phyloP scores from a whole-genome alignment of 1,284 basidiomycete genomes.

The Meripilus lineatus region DNA sequence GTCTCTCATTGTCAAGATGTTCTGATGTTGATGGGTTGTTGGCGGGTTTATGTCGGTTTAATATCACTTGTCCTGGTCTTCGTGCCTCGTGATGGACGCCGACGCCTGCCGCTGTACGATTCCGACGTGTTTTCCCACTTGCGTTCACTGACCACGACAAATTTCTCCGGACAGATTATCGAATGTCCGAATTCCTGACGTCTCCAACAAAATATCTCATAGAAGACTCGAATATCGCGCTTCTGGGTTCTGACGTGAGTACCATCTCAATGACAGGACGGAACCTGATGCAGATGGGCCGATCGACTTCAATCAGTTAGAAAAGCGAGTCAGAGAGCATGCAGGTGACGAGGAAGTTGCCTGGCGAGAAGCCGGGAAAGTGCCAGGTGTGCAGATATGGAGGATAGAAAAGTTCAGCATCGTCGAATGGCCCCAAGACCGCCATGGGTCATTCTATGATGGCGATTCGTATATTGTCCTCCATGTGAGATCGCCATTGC shows the following conservation, averaged over 20 bases:
- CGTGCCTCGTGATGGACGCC: too few relatives aligned
- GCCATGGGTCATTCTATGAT: conserved; percentile 52
- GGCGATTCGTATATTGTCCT: conserved; percentile 65
- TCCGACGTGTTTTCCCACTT: too few relatives aligned
- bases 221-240: conserved; percentile 56
- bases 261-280: not conserved
- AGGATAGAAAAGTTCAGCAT: conserved; percentile 54
- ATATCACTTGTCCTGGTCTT: too few relatives aligned
- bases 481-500: conserved; percentile 35
- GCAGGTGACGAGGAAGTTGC: conserved; percentile 48
- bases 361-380: conserved; percentile 45
- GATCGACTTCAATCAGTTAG: conserved; percentile 35
- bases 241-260: conserved; percentile 57
- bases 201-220: conserved; percentile 46
- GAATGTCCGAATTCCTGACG: conserved; percentile 8
- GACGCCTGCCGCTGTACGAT: too few relatives aligned
- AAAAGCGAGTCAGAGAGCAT: conserved; percentile 50
- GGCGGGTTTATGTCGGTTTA: too few relatives aligned
- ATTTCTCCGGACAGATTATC: too few relatives aligned
- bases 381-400: conserved; percentile 49
- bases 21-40: too few relatives aligned
- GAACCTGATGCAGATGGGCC: not conserved
- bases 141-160: too few relatives aligned
- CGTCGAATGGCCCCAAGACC: conserved; percentile 47
- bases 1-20: too few relatives aligned